A percentile compares a stretch with the other conserved stretches of the same genome.
These are phyloP conservation scores for Phytophthora cactorum DNA, from an alignment of 352 stramenopile species.

Conservation along the genomic window DNA sequence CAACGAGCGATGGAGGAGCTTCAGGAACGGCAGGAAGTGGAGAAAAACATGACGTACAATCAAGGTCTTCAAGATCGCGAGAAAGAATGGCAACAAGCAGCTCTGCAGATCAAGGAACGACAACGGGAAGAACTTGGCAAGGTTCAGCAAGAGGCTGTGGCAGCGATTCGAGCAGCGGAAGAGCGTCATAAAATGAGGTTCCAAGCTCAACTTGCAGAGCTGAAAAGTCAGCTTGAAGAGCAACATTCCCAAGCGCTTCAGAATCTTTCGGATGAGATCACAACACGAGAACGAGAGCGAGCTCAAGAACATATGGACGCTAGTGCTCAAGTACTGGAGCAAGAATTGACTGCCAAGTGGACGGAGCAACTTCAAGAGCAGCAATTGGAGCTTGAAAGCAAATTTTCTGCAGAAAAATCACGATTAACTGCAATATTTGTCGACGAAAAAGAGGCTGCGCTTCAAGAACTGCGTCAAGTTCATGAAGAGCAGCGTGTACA, in stretches of 20 bases:
- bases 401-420: constrained; percentile 24
- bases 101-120: constrained; percentile 71
- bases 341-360: constrained; percentile 26
- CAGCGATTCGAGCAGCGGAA: constrained; percentile 69
- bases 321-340: constrained; percentile 28
- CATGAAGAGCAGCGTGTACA: constrained; percentile 23
- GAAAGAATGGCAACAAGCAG: constrained; percentile 78
- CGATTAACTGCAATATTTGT: neutral
- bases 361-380: constrained; percentile 25
- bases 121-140: constrained; percentile 73
- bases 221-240: constrained; percentile 44
- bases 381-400: constrained; percentile 9
- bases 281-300: constrained; percentile 31
- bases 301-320: constrained; percentile 27
- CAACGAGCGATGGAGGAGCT: constrained; percentile 72
- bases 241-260: constrained; percentile 31
- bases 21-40: constrained; percentile 62
- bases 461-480: constrained; percentile 22
- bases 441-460: constrained; percentile 18
- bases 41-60: constrained; percentile 69
- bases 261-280: constrained; percentile 29
- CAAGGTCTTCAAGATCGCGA: constrained; percentile 73
- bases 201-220: constrained; percentile 40
- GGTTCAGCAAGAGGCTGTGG: constrained; percentile 66
- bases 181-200: constrained; percentile 64